phyloP scores from a whole-genome alignment of 2,329 filamentous ascomycete species.

The Pseudocercospora vitis region DNA sequence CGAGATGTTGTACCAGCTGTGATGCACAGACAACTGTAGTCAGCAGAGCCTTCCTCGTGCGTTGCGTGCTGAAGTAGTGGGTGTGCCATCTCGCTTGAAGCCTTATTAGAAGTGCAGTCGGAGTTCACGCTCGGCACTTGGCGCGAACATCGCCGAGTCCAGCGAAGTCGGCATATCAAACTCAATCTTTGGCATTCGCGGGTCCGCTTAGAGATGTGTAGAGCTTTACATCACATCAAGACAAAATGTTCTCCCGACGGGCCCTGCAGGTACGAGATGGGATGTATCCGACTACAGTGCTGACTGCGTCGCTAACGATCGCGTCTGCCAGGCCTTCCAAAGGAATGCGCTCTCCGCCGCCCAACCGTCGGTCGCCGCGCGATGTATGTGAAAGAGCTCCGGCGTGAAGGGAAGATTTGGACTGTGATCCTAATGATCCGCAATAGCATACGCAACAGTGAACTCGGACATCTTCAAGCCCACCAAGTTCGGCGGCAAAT shows the following conservation, averaged over 20 bases:
- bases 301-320: slow-evolving; percentile 19
- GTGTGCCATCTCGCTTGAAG: too few species aligned
- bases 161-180: too few species aligned
- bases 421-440: slow-evolving; percentile 22
- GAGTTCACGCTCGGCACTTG: not conserved
- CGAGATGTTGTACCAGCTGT: too few species aligned
- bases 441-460: slow-evolving; percentile 69
- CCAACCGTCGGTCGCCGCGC: slow-evolving; percentile 51
- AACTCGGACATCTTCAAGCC: slow-evolving; percentile 98
- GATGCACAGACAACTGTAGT: too few species aligned
- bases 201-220: too few species aligned
- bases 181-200: slow-evolving; percentile 15
- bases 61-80: too few species aligned
- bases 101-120: not conserved
- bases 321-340: slow-evolving; percentile 50
- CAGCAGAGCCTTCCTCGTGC: too few species aligned
- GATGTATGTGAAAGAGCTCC: slow-evolving; percentile 50
- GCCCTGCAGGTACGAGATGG: slow-evolving; percentile 30
- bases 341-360: slow-evolving; percentile 53
- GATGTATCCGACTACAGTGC: slow-evolving; percentile 22
- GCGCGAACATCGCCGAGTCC: slow-evolving; percentile 6
- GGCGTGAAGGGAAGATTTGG: slow-evolving; percentile 20
- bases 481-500: slow-evolving; percentile 98
- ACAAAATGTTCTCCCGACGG: slow-evolving; percentile 30
- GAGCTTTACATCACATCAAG: too few species aligned